Evolutionary conservation across 2,329 filamentous ascomycete genomes (phyloP).

Genomic region (Bipolaris zeicola): DNA sequence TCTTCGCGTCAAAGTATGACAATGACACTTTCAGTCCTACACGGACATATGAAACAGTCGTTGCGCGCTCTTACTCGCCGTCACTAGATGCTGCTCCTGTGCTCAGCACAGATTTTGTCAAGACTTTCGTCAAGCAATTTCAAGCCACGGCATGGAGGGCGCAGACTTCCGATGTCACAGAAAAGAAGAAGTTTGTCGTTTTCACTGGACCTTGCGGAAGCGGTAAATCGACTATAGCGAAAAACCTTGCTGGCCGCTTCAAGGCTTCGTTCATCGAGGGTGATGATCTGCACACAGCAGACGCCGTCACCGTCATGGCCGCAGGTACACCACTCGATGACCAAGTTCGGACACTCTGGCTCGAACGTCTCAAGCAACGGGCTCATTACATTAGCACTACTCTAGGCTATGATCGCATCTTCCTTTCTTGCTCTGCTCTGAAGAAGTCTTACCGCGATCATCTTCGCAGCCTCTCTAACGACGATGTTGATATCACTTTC

Average conservation of each 20-base stretch:
- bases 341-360: not conserved
- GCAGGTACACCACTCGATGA: constrained; percentile 32
- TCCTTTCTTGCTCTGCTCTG: constrained; percentile 51
- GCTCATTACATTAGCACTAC: not conserved
- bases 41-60: constrained; percentile 23
- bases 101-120: constrained; percentile 22
- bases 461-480: constrained; percentile 29
- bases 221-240: constrained; percentile 50
- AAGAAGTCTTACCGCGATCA: constrained; percentile 42
- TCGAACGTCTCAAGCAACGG: constrained; percentile 2
- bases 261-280: constrained; percentile 50
- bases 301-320: constrained; percentile 44
- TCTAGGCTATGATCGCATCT: not conserved
- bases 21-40: constrained; percentile 18
- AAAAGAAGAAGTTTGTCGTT: constrained; percentile 38
- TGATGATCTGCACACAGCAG: constrained; percentile 46
- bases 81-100: constrained; percentile 22
- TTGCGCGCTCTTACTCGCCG: constrained; percentile 22
- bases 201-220: constrained; percentile 51
- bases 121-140: constrained; percentile 31
- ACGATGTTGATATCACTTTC: constrained; percentile 37
- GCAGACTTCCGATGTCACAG: not conserved
- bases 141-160: constrained; percentile 19
- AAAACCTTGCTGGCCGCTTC: constrained; percentile 37
- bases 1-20: constrained; percentile 60